Base-by-base conservation (phyloP, 495 filamentous ascomycete genomes). In the Clavariopsis aquatica region DNA sequence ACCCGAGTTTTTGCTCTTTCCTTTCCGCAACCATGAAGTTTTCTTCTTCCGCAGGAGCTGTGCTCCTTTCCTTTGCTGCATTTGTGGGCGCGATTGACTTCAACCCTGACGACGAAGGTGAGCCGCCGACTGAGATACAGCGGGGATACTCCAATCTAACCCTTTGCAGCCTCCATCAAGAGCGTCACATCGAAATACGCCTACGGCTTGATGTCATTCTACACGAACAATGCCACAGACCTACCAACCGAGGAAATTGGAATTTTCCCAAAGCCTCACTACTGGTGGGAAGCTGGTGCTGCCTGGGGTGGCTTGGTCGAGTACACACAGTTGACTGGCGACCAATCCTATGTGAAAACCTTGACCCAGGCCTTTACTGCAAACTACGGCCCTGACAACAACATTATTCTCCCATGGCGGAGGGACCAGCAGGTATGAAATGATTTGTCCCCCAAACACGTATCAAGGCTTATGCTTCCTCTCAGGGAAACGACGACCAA, bases 401-500 rank as follows among this genome's bases (percentile, higher is more conserved):
- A 78, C 70, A 74, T 69, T 62, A 72, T 78, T 13, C 49, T 69
- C 12, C 70, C 72, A 10, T 63, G 56, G 46, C 59, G 62, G 29
- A 65, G 57, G 46, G 63, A 60, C 38, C 49, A 70, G 47, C 60
- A 66, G 63, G 66, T 67, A 51, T 8, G 60, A n/a, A n/a, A n/a
- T n/a, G n/a, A n/a, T n/a, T n/a, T n/a, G n/a, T n/a, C n/a, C n/a
- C n/a, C n/a, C n/a, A n/a, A n/a, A n/a, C n/a, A 53, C 15, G 1
- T n/a, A 20, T 17, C 13, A 17, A 43, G 2, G n/a, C 38, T 43
- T 15, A 43, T 17, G 6, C 15, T 43, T 17, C 3, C 5, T 1
- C 26, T 19, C 56, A 70, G 63, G 87, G 87, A 1, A 91, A 90
- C 69, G 87, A 90, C 64, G 88, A 90, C 68, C 89, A 92, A 73